These are phyloP conservation scores for Calonectria pteridis DNA, from an alignment of 2,329 filamentous ascomycete genomes.

Conservation along the genomic window DNA sequence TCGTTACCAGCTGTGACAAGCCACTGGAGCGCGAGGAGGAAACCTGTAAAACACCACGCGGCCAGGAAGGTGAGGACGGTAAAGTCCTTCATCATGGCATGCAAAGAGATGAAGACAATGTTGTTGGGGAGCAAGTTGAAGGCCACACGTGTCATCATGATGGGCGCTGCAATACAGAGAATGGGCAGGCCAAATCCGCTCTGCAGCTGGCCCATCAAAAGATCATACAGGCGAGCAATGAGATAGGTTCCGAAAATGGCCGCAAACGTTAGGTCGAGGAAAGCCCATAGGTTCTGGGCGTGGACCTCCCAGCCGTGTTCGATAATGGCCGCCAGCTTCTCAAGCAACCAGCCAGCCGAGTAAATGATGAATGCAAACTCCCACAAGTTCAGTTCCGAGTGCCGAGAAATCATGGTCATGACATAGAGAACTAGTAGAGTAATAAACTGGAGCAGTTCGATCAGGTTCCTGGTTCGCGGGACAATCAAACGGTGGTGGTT, in stretches of 20 bases:
- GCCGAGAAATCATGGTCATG: conserved; percentile 71
- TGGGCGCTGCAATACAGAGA: conserved; percentile 74
- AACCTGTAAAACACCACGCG: conserved; percentile 78
- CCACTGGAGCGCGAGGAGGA: conserved; percentile 78
- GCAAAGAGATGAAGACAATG: conserved; percentile 79
- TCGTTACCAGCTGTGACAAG: conserved; percentile 56
- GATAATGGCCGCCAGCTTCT: conserved; percentile 73
- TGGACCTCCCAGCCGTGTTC: conserved; percentile 78
- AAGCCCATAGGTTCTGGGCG: conserved; percentile 81
- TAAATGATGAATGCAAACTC: conserved; percentile 75
- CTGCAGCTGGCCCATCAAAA: conserved; percentile 58
- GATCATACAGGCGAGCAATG: conserved; percentile 69
- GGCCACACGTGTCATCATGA: conserved; percentile 77
- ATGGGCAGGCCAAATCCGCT: conserved; percentile 72
- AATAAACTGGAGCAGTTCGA: conserved; percentile 76
- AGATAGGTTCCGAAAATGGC: conserved; percentile 73
- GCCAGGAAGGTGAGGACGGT: conserved; percentile 75
- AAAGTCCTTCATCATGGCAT: conserved; percentile 82
- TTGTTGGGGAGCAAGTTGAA: conserved; percentile 82
- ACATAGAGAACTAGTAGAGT: conserved; percentile 73
- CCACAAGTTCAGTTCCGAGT: conserved; percentile 60
- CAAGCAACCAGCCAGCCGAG: conserved; percentile 75
- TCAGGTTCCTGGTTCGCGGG: conserved; percentile 73
- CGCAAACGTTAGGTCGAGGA: conserved; percentile 78
- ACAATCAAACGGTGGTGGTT: conserved; percentile 81